Base-by-base conservation (phyloP, 2,329 filamentous ascomycete species). In the Colletotrichum sp. region DNA sequence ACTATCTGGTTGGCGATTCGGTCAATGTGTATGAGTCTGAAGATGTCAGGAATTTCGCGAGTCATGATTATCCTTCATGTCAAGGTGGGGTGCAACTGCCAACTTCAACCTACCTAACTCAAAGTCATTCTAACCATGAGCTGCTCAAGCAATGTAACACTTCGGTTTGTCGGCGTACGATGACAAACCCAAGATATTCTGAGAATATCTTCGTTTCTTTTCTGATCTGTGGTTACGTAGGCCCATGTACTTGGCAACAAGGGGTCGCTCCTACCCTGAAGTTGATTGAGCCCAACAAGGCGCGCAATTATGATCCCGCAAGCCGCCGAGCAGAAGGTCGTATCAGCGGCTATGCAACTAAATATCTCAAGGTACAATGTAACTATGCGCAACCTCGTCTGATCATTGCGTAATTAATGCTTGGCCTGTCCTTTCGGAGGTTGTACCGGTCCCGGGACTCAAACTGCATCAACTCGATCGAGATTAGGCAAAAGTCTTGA, bases 131-230 rank as follows among this genome's bases (percentile, higher is more conserved):
- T 44, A 1, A 6, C 16, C 39, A n/a, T 44, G 8, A n/a, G 39
- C 0, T 44, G 39, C 16, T n/a, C 39, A 44, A 6, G 39, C 39
- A n/a, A n/a, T 44, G 39, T n/a, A 44, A 44, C 39, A 44, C 8
- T 44, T 44, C 39, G 4, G 2, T 19, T 44, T 44, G 16, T 44
- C 16, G 39, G 39, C 15, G 15, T 36, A 36, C 34, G 39, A 44
- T 44, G 39, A 44, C 39, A 44, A 44, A n/a, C n/a, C 16, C 5
- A n/a, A 0, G 2, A 44, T n/a, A 0, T 44, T 44, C 16, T n/a
- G 1, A n/a, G 39, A 0, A 0, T n/a, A 6, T n/a, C 0, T 44
- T n/a, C 5, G 39, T n/a, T 44, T n/a, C 39, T 6, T 44, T 44
- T 44, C 8, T n/a, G 39, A 44, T 3, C 16, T 44, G 39, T 44